Conservation (phyloP, 148 eudicot genomes). For the Rheum nobile region DNA sequence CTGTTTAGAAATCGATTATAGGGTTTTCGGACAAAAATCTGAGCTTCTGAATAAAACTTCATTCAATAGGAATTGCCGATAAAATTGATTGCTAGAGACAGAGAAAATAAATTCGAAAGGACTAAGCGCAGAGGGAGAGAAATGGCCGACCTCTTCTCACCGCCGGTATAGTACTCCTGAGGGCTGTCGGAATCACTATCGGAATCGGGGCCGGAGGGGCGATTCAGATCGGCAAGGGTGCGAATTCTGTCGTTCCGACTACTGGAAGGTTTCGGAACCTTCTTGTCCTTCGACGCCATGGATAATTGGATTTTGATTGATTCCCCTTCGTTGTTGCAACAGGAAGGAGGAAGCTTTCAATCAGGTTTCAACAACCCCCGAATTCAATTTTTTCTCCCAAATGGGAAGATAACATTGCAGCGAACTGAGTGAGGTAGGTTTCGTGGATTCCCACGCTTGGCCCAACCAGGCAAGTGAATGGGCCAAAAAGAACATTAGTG, state of each 20-base stretch:
- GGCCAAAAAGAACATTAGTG: background rate
- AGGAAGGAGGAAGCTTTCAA: background rate
- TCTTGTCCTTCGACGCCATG: slow-evolving; percentile 83
- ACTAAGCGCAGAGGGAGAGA: background rate
- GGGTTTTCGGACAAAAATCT: background rate
- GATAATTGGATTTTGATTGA: background rate
- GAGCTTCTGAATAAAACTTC: background rate
- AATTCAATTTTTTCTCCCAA: background rate
- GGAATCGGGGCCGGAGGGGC: slow-evolving; percentile 64
- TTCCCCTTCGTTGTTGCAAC: background rate
- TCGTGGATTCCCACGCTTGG: background rate
- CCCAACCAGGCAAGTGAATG: background rate
- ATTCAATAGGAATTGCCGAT: background rate
- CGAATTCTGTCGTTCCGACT: slow-evolving; percentile 69
- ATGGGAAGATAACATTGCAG: background rate
- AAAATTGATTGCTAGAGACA: background rate
- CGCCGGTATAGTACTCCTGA: slow-evolving; percentile 84
- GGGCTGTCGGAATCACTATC: slow-evolving; percentile 76
- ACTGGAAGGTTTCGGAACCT: slow-evolving; percentile 47
- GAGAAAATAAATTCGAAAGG: background rate
- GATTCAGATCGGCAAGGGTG: slow-evolving; percentile 78
- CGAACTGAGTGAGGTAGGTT: background rate
- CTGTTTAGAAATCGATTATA: background rate
- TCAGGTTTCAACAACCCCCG: background rate
- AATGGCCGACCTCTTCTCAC: slow-evolving; percentile 58